phyloP scores from a whole-genome alignment of 2,329 filamentous ascomycete genomes.

The Fonsecaea pedrosoi region DNA sequence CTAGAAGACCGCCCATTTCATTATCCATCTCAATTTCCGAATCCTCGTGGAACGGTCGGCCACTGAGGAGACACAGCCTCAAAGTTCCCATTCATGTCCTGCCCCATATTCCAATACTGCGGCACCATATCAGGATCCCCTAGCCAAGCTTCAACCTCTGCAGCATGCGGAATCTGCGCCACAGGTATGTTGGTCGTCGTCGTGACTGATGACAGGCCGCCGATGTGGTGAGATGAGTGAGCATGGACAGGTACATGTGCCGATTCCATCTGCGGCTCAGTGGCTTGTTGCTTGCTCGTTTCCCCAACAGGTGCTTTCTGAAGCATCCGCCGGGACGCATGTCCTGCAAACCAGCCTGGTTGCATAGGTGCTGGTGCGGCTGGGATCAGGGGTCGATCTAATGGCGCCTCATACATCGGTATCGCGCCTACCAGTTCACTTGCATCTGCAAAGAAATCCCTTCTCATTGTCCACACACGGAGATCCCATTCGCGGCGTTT shows the following conservation, averaged over 20 bases:
- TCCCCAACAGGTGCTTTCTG: neutral
- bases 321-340: neutral
- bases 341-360: slow-evolving; percentile 1
- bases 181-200: neutral
- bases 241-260: neutral
- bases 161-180: slow-evolving; percentile 13
- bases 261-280: slow-evolving; percentile 2
- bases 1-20: neutral
- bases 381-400: slow-evolving; percentile 16
- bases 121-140: slow-evolving; percentile 26
- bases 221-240: neutral
- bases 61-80: slow-evolving; percentile 8
- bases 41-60: slow-evolving; percentile 7
- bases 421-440: slow-evolving; percentile 20
- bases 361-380: slow-evolving; percentile 9
- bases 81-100: slow-evolving; percentile 11
- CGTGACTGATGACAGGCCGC: neutral
- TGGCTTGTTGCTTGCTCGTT: slow-evolving; percentile 13
- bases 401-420: slow-evolving; percentile 22
- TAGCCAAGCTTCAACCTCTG: slow-evolving; percentile 24
- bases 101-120: slow-evolving; percentile 22
- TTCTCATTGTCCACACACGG: slow-evolving; percentile 27
- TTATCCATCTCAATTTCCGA: slow-evolving; percentile 5
- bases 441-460: slow-evolving; percentile 24
- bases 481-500: slow-evolving; percentile 23